A percentile compares a stretch with the other conserved stretches of the same genome.
These are phyloP conservation scores for Diutina siamensis DNA, from an alignment of 1,139 yeast species.

Conservation along the genomic window DNA sequence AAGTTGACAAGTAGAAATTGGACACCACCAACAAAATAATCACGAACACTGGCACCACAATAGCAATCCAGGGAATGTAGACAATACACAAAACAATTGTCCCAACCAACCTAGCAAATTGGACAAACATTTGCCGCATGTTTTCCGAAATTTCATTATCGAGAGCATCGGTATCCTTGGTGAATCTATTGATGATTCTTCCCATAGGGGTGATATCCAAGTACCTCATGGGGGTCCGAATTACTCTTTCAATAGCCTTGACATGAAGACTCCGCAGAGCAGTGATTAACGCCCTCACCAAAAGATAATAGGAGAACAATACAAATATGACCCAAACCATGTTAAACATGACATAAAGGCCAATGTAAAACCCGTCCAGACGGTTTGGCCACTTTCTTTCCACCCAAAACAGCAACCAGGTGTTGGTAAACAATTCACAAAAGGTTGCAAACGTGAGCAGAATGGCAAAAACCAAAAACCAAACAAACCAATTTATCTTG, in stretches of 20 bases:
- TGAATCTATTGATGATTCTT: conserved; percentile 12
- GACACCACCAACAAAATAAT: conserved; percentile 25
- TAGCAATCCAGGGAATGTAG: conserved; percentile 24
- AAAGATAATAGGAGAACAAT: conserved; percentile 7
- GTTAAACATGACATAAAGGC: conserved; percentile 11
- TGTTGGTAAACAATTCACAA: conserved; percentile 3
- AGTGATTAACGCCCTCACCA: conserved; percentile 9
- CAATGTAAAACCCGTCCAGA: conserved; percentile 10
- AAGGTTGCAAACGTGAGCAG: not conserved
- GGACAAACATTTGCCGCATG: conserved; percentile 9
- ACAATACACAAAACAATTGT: conserved; percentile 10
- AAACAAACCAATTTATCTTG: conserved; percentile 12
- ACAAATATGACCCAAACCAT: conserved; percentile 9
- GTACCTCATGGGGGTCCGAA: conserved; percentile 17
- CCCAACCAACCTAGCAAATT: conserved; percentile 9
- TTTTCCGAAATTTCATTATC: conserved; percentile 12
- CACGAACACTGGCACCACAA: conserved; percentile 32
- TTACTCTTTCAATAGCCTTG: conserved; percentile 46
- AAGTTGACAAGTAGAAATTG: conserved; percentile 52
- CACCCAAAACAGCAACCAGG: conserved; percentile 5
- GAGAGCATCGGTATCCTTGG: conserved; percentile 13
- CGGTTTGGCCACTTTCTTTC: conserved; percentile 1
- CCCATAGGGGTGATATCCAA: conserved; percentile 14
- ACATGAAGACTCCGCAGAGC: conserved; percentile 20
- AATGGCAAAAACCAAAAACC: not conserved